These are phyloP conservation scores for Piloderma croceum DNA, from an alignment of 768 basidiomycete species.

Conservation along the genomic window DNA sequence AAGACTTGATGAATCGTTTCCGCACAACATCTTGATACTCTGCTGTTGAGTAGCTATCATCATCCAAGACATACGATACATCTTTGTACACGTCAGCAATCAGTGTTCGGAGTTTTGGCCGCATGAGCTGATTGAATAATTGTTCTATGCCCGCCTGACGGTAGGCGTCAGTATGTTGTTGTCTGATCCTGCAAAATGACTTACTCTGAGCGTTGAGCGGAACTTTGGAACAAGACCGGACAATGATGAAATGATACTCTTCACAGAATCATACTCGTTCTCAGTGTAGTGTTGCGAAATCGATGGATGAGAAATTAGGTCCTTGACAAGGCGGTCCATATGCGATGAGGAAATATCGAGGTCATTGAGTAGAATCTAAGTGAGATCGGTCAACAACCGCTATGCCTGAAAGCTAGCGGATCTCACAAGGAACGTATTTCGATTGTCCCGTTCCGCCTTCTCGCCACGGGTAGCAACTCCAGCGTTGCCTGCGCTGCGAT, in stretches of 20 bases:
- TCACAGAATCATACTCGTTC: conserved; percentile 47
- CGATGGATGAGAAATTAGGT: conserved; percentile 47
- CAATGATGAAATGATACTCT: conserved; percentile 43
- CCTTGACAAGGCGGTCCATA: conserved; percentile 74
- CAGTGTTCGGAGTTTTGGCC: conserved; percentile 80
- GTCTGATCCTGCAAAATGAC: conserved; percentile 10
- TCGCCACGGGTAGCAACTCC: conserved; percentile 54
- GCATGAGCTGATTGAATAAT: conserved; percentile 89
- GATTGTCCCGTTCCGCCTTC: conserved; percentile 74
- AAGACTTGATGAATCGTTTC: conserved; percentile 85
- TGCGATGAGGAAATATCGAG: conserved; percentile 89
- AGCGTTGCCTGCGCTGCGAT: conserved; percentile 44
- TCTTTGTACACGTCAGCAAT: conserved; percentile 88
- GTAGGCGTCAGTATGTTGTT: too few species aligned
- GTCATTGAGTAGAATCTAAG: conserved; percentile 87
- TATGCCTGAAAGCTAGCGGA: not conserved
- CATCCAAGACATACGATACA: conserved; percentile 82
- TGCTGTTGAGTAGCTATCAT: conserved; percentile 75
- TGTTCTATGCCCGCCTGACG: conserved; percentile 80
- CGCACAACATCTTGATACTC: conserved; percentile 83
- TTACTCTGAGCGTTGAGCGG: conserved; percentile 67
- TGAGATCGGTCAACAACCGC: conserved; percentile 2
- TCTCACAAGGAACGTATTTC: conserved; percentile 78
- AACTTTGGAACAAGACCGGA: conserved; percentile 57
- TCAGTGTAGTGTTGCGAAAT: conserved; percentile 67